Conservation (phyloP, 2,329 filamentous ascomycete species). For the Penicillium olsonii region DNA sequence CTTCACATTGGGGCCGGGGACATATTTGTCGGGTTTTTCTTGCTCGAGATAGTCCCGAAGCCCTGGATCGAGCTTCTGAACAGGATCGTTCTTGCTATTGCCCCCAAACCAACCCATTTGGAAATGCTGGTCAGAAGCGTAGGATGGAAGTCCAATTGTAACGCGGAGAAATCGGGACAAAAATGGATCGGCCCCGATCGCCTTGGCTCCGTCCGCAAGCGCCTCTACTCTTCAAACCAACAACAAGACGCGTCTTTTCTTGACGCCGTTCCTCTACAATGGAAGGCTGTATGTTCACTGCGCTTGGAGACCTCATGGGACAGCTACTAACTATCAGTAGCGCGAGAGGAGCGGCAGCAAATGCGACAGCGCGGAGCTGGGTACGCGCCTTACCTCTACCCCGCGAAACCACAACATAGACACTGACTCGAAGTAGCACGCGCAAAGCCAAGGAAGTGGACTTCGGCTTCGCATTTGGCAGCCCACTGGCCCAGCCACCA, state of each 20-base stretch:
- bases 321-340: conserved; percentile 31
- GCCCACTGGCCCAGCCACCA: conserved; percentile 23
- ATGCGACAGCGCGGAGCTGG: conserved; percentile 61
- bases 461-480: conserved; percentile 53
- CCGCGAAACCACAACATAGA: conserved; percentile 30
- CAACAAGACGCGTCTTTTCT: conserved; percentile 37
- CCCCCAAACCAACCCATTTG: conserved; percentile 67
- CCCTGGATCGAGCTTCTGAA: conserved; percentile 76
- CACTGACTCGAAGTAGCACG: conserved; percentile 36
- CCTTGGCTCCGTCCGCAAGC: conserved; percentile 21
- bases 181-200: conserved; percentile 27
- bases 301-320: neutral
- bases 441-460: conserved; percentile 50
- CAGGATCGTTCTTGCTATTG: conserved; percentile 59
- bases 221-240: conserved; percentile 20
- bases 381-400: conserved; percentile 43
- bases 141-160: neutral
- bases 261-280: conserved; percentile 37
- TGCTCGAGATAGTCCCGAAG: conserved; percentile 82
- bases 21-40: conserved; percentile 75
- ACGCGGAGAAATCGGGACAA: conserved; percentile 29
- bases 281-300: conserved; percentile 38
- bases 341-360: conserved; percentile 56
- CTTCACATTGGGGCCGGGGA: conserved; percentile 35
- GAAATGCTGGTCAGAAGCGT: neutral